Conservation (phyloP, 768 basidiomycete genomes). For the Aureoboletus auriporus region DNA sequence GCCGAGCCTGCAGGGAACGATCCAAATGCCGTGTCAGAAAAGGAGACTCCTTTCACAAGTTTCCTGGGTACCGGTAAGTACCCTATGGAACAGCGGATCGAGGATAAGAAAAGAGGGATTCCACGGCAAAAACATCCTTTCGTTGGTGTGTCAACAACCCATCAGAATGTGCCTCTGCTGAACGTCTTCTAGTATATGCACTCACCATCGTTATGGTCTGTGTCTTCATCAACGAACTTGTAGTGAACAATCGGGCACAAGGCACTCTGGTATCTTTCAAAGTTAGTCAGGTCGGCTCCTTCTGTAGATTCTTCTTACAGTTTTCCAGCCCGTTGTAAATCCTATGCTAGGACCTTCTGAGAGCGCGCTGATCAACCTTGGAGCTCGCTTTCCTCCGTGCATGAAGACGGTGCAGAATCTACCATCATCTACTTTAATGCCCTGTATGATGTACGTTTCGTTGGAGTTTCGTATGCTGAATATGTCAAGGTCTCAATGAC, state of each 20-base stretch:
- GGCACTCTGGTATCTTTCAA: conserved; percentile 86
- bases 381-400: conserved; percentile 91
- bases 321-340: conserved; percentile 67
- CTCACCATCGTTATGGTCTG: conserved; percentile 65
- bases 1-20: conserved; percentile 44
- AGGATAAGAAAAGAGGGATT: conserved; percentile 82
- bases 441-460: conserved; percentile 43
- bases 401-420: conserved; percentile 71
- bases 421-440: conserved; percentile 49
- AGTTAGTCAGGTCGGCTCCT: conserved; percentile 35
- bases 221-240: conserved; percentile 82
- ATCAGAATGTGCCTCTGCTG: background rate
- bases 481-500: conserved; percentile 65
- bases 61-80: conserved; percentile 50
- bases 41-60: conserved; percentile 36
- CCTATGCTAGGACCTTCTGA: conserved; percentile 89
- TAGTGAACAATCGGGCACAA: conserved; percentile 68
- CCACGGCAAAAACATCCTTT: conserved; percentile 79
- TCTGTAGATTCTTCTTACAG: conserved; percentile 5
- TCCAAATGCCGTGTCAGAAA: conserved; percentile 33
- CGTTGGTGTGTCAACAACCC: conserved; percentile 48
- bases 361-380: conserved; percentile 79
- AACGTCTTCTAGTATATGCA: conserved; percentile 47
- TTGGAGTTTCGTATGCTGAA: conserved; percentile 10
- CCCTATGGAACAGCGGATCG: conserved; percentile 76